Evolutionary conservation across 2,329 filamentous ascomycete genomes (phyloP), one percentile per base, ranked within the genome.

Genomic region (Ophiostoma angusticollis): DNA sequence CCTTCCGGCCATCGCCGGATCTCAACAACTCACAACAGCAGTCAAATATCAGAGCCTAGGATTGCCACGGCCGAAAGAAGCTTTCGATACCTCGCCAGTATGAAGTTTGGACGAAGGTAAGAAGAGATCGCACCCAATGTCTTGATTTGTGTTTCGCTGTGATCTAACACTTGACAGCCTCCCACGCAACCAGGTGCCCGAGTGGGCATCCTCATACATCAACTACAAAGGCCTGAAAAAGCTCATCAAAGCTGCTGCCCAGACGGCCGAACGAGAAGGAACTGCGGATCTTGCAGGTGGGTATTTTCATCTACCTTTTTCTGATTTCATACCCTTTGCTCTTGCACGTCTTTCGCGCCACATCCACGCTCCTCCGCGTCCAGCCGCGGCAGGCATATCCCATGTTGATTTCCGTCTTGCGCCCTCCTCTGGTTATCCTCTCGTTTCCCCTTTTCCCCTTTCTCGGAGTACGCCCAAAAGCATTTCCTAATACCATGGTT

Each of bases 151-250:
- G 6, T 3, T 13, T 12, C 14, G 2, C 3, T 12, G 6, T 29
- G n/a, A 4, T 3, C 36, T 40, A 9, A 38, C 38, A 21, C 28
- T 6, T 9, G 12, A 12, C 39, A 50, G 52, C 47, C 69, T 93
- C 40, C 74, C 83, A 14, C 76, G 82, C 34, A 86, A 87, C 55
- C 82, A 89, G 62, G 83, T 91, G 54, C 84, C 84, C 34, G 84
- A 89, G 62, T 93, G 84, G 84, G 79, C 82, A 38, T 68, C 78
- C 41, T 78, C 71, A 23, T 93, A 93, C 57, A 87, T 91, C 65
- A 78, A 91, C 63, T 93, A 93, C 67, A 91, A 89, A 57, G 78
- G 79, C 50, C 67, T 96, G 52, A 98, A 98, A 70, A 94, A 91
- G 66, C 74, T 95, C 47, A 87, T 98, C 64, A 96, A 94, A 52